Evolutionary conservation across 768 basidiomycete species (phyloP).

Genomic region (Lentinula sp.): DNA sequence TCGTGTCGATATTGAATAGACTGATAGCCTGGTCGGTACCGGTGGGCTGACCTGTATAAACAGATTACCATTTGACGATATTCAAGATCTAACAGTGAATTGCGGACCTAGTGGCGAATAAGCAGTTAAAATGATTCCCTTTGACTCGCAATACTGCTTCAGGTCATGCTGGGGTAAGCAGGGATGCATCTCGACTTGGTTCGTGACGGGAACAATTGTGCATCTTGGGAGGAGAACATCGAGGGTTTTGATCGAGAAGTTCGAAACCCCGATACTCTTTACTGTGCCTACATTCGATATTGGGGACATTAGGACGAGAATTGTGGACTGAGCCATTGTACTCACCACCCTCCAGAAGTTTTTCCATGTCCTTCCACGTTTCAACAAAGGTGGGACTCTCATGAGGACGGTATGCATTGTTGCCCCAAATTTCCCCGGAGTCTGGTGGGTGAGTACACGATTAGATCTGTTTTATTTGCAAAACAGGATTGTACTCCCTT

Average conservation of each 20-base stretch:
- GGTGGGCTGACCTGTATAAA: slow-evolving; percentile 6
- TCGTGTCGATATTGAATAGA: slow-evolving; percentile 25
- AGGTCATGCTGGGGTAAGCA: slow-evolving; percentile 48
- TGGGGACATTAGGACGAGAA: neutral
- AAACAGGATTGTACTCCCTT: neutral
- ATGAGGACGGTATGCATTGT: slow-evolving; percentile 10
- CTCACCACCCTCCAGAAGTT: slow-evolving; percentile 21
- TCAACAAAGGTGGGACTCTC: slow-evolving; percentile 23
- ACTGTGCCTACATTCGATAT: slow-evolving; percentile 28
- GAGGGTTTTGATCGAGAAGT: slow-evolving; percentile 45
- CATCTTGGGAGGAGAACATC: slow-evolving; percentile 34
- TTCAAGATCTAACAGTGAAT: neutral
- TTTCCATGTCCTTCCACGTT: slow-evolving; percentile 25
- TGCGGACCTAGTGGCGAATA: slow-evolving; percentile 37
- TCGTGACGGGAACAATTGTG: slow-evolving; percentile 43
- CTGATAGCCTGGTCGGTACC: slow-evolving; percentile 14
- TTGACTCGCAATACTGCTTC: slow-evolving; percentile 38
- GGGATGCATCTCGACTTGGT: slow-evolving; percentile 56
- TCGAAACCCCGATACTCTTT: slow-evolving; percentile 50
- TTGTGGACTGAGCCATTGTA: neutral
- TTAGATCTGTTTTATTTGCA: neutral
- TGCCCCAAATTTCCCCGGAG: neutral
- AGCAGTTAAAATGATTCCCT: slow-evolving; percentile 45
- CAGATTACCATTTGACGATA: neutral
- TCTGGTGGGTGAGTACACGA: neutral